A percentile compares a stretch with the other conserved stretches of the same genome.
Evolutionary conservation across 108 stramenopile genomes (phyloP).

Genomic region (Skeletonema costatum): DNA sequence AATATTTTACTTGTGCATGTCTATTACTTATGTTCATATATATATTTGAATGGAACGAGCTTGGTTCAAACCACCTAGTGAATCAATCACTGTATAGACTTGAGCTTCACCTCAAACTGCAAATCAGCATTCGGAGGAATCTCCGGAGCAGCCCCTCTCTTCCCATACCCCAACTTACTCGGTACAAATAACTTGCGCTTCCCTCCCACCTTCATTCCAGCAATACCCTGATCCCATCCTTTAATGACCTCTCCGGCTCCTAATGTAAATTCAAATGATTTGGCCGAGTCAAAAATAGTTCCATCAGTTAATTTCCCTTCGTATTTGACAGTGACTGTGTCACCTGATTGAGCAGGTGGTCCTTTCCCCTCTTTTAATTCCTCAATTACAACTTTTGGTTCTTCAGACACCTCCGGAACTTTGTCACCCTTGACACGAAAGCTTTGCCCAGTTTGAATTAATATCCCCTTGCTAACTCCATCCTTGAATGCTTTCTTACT

Average conservation of each 20-base stretch:
- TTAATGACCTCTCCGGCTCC: conserved; percentile 90
- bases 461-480: conserved; percentile 55
- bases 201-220: conserved; percentile 89
- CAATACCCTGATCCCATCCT: conserved; percentile 88
- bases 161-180: conserved; percentile 88
- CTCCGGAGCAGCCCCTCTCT: conserved; percentile 77
- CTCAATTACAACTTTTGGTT: conserved; percentile 47
- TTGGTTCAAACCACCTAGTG: background rate
- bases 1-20: background rate
- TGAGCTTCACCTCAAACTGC: conserved; percentile 74
- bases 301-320: conserved; percentile 76
- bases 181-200: conserved; percentile 87
- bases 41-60: too few species aligned
- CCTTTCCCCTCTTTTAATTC: conserved; percentile 51
- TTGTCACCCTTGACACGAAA: conserved; percentile 71
- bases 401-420: conserved; percentile 40
- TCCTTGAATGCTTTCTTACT: conserved; percentile 76
- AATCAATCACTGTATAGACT: conserved; percentile 35
- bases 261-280: conserved; percentile 67
- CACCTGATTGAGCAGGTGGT: conserved; percentile 50
- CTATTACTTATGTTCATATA: background rate
- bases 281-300: conserved; percentile 65
- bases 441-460: conserved; percentile 76
- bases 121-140: conserved; percentile 88
- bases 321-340: conserved; percentile 77